A percentile compares a stretch with the other conserved stretches of the same genome.
These are phyloP conservation scores for Xylaria sp. DNA, from an alignment of 2,329 filamentous ascomycete species.

Conservation along the genomic window DNA sequence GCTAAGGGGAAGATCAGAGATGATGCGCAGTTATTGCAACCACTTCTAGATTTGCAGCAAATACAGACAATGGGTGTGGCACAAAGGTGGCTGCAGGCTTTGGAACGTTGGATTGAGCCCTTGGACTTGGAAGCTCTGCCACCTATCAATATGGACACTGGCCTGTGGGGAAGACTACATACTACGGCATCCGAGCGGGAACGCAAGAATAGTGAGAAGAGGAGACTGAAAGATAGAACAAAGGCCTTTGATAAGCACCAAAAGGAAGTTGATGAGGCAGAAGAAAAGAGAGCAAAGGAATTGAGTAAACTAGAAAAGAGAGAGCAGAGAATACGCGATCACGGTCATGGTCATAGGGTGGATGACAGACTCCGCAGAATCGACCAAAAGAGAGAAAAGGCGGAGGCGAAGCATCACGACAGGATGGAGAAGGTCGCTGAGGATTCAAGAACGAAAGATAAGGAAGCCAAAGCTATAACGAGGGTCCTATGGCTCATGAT, in stretches of 20 bases:
- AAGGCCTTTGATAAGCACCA: conserved; percentile 26
- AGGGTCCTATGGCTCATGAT: conserved; percentile 34
- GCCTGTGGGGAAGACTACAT: conserved; percentile 24
- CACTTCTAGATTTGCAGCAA: conserved; percentile 12
- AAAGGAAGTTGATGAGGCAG: conserved; percentile 18
- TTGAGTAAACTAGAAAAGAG: conserved; percentile 24
- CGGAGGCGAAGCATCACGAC: conserved; percentile 15
- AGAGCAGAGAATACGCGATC: conserved; percentile 14
- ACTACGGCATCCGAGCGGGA: conserved; percentile 27
- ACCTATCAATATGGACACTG: conserved; percentile 23
- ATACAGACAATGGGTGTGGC: conserved; percentile 15
- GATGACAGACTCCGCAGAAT: conserved; percentile 26
- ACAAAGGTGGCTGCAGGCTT: conserved; percentile 24
- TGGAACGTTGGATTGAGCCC: conserved; percentile 26
- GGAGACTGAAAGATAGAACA: conserved; percentile 12
- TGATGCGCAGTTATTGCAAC: conserved; percentile 17
- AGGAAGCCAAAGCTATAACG: conserved; percentile 24
- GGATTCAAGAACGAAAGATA: conserved; percentile 14
- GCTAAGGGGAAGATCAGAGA: conserved; percentile 9
- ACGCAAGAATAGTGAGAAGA: conserved; percentile 22
- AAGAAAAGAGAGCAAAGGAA: conserved; percentile 15
- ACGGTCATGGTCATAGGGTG: conserved; percentile 4
- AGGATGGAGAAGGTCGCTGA: conserved; percentile 19
- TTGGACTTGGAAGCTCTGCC: conserved; percentile 25
- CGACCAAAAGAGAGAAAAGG: conserved; percentile 26